Conservation (phyloP, 2,329 filamentous ascomycete species). For the Chrysoporthe puriensis region DNA sequence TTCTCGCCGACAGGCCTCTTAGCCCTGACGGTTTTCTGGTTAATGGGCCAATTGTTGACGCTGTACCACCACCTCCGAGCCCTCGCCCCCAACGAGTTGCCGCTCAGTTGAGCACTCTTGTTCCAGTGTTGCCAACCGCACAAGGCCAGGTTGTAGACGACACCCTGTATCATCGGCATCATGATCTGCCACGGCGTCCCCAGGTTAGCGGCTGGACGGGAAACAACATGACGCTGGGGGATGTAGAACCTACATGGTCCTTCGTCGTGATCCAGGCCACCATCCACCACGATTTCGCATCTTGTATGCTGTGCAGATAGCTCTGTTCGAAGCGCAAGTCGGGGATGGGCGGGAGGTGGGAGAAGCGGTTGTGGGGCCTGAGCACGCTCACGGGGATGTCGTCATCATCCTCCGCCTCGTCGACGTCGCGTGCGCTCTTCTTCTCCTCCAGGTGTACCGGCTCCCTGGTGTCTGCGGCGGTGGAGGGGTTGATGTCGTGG, state of each 20-base stretch:
- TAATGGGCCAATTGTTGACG: slow-evolving; percentile 85
- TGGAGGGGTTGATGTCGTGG: slow-evolving; percentile 82
- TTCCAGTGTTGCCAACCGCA: slow-evolving; percentile 94
- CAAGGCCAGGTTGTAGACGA: slow-evolving; percentile 84
- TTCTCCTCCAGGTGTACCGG: slow-evolving; percentile 50
- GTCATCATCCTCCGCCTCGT: slow-evolving; percentile 57
- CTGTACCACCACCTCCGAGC: slow-evolving; percentile 92
- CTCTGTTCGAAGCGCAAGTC: slow-evolving; percentile 98
- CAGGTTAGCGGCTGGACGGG: neutral
- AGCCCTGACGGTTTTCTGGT: slow-evolving; percentile 32
- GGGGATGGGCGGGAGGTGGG: slow-evolving; percentile 67
- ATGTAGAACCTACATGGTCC: slow-evolving; percentile 72
- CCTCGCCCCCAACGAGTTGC: slow-evolving; percentile 74
- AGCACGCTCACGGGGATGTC: slow-evolving; percentile 72
- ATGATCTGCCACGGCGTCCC: neutral
- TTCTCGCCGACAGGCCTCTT: slow-evolving; percentile 15
- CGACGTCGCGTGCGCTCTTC: slow-evolving; percentile 17
- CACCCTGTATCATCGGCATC: slow-evolving; percentile 66
- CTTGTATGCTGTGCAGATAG: slow-evolving; percentile 86
- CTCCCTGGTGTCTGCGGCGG: slow-evolving; percentile 68
- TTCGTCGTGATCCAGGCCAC: slow-evolving; percentile 82
- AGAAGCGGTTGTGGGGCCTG: slow-evolving; percentile 52
- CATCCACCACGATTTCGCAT: slow-evolving; percentile 77
- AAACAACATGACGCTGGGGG: slow-evolving; percentile 6
- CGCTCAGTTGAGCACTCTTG: slow-evolving; percentile 75